Percentiles rank a stretch among this genome's conserved stretches.
Evolutionary conservation across 1,284 basidiomycete genomes (phyloP).

Genomic region (Heterobasidion parviporum): DNA sequence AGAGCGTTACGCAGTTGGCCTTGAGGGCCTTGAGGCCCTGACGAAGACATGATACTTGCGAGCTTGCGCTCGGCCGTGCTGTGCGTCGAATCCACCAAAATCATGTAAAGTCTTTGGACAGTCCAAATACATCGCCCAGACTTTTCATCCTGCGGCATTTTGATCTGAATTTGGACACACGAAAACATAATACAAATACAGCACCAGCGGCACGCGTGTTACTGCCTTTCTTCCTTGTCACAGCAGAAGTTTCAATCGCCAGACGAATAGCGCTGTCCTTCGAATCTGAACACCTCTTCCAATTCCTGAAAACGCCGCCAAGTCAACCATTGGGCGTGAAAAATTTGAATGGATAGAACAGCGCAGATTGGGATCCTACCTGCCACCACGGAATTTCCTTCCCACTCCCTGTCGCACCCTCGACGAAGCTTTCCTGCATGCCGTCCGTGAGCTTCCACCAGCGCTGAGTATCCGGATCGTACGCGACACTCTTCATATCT

Average conservation of each 20-base stretch:
- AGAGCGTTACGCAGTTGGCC: no score
- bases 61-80: no score
- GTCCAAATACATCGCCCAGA: no score
- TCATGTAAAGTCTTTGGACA: no score
- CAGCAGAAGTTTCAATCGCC: background rate
- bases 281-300: conserved; percentile 70
- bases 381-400: conserved; percentile 67
- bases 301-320: conserved; percentile 30
- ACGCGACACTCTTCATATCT: conserved; percentile 60
- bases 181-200: background rate
- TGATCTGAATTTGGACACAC: background rate
- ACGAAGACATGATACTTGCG: no score
- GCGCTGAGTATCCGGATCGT: conserved; percentile 57
- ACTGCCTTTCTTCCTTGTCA: background rate
- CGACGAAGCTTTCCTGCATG: conserved; percentile 72
- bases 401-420: conserved; percentile 63
- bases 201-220: no score
- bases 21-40: no score
- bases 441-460: conserved; percentile 76
- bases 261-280: conserved; percentile 23
- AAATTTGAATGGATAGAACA: background rate
- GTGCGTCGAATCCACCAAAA: no score
- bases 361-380: conserved; percentile 22
- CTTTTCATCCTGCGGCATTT: no score
- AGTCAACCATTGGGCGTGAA: background rate